Percentiles rank a stretch among this genome's conserved stretches.
These are phyloP conservation scores for Malus hybrid DNA, from an alignment of 331 rosid species.

Conservation along the genomic window DNA sequence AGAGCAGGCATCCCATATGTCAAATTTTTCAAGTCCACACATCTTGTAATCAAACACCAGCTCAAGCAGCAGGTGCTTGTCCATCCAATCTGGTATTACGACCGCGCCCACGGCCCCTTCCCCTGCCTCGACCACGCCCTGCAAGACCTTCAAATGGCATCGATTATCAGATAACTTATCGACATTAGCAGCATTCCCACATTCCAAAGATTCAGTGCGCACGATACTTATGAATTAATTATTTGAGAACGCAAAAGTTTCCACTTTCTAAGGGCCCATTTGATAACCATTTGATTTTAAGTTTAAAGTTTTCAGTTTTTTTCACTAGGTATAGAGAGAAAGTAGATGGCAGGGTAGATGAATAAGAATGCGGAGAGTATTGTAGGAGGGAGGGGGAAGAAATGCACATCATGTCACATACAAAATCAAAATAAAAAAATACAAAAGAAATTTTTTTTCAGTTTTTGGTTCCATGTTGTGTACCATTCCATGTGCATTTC, in stretches of 20 bases:
- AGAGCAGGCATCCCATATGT: constrained; percentile 32
- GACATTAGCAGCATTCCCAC: neutral
- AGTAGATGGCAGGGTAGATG: too few relatives aligned
- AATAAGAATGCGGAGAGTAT: too few relatives aligned
- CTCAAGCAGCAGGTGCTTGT: constrained; percentile 55
- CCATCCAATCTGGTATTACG: constrained; percentile 28
- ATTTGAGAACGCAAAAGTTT: neutral
- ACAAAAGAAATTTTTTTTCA: too few relatives aligned
- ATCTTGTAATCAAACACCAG: constrained; percentile 16
- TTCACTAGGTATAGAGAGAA: too few relatives aligned
- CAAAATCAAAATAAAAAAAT: too few relatives aligned
- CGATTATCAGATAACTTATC: neutral
- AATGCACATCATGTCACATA: too few relatives aligned
- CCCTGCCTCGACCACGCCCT: constrained; percentile 70
- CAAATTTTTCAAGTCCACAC: constrained; percentile 22
- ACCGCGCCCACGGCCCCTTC: constrained; percentile 55
- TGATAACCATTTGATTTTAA: too few relatives aligned
- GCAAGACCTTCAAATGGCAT: constrained; percentile 17
- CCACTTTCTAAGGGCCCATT: neutral
- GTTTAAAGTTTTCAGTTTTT: too few relatives aligned
- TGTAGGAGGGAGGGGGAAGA: too few relatives aligned
- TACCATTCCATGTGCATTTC: too few relatives aligned
- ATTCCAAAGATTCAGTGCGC: neutral
- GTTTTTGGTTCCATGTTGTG: too few relatives aligned
- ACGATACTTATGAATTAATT: neutral